A percentile compares a stretch with the other conserved stretches of the same genome.
Conservation (phyloP, 257 asterid genomes). For the Gardenia jasminoides region DNA sequence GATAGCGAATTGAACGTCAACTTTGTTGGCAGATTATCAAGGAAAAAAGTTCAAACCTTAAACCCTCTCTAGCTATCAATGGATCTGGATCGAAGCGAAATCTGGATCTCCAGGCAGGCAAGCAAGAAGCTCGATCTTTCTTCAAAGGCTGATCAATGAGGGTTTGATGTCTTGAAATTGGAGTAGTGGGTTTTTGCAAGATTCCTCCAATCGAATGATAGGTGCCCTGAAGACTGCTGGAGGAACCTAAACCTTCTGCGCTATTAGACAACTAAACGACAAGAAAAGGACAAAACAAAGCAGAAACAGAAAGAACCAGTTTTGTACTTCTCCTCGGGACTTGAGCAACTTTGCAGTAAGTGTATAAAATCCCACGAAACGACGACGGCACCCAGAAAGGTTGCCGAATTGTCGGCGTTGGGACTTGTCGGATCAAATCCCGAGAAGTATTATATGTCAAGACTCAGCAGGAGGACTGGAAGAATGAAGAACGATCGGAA, state of each 20-base stretch:
- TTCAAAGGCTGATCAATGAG: neutral
- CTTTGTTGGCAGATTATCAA: conserved; percentile 3
- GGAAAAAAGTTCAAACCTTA: conserved; percentile 21
- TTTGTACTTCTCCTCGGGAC: conserved; percentile 50
- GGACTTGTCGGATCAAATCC: conserved; percentile 38
- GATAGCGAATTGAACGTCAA: neutral
- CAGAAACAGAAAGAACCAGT: neutral
- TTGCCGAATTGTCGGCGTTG: conserved; percentile 21
- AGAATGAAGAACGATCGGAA: conserved; percentile 26
- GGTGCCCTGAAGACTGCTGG: neutral
- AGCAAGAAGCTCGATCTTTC: neutral
- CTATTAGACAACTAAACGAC: conserved; percentile 31
- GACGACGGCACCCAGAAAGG: conserved; percentile 24
- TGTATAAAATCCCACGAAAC: neutral
- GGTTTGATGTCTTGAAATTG: conserved; percentile 7
- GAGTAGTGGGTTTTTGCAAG: conserved; percentile 19
- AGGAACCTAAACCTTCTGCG: conserved; percentile 1
- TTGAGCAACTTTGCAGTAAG: conserved; percentile 27
- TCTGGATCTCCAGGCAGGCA: conserved; percentile 4
- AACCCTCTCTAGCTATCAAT: conserved; percentile 3
- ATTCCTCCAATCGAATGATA: conserved; percentile 9
- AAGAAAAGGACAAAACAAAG: conserved; percentile 29
- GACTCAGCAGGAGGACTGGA: conserved; percentile 39
- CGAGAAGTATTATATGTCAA: conserved; percentile 20
- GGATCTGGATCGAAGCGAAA: conserved; percentile 20